phyloP scores from a whole-genome alignment of 139 green algal genomes.

The Desmodesmus armatus region DNA sequence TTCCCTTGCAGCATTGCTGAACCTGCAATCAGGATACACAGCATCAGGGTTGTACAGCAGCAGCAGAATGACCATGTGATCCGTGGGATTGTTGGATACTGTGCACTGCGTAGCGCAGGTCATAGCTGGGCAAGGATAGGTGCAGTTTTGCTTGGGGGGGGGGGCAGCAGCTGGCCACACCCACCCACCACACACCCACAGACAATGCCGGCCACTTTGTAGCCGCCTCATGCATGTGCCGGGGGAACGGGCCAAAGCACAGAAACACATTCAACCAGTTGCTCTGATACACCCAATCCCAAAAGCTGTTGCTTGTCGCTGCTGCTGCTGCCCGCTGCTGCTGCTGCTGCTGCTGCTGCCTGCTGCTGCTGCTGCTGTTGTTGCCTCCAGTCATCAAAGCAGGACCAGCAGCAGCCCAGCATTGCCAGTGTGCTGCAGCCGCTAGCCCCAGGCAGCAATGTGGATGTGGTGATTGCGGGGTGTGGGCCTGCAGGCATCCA shows the following conservation, averaged over 20 bases:
- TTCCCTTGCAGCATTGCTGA: not conserved
- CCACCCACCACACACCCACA: not conserved
- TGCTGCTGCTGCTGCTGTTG: not conserved
- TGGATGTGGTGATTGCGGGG: constrained; percentile 85
- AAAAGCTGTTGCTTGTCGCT: not conserved
- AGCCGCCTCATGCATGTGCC: not conserved
- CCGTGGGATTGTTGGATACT: not conserved
- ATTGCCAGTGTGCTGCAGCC: constrained; percentile 63
- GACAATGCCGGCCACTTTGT: not conserved
- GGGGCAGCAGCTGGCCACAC: too few species aligned
- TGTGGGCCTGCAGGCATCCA: constrained; percentile 92
- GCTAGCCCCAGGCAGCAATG: constrained; percentile 12
- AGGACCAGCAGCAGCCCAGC: constrained; percentile 67
- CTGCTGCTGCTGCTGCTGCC: not conserved
- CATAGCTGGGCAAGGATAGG: too few species aligned
- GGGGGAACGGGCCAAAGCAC: not conserved
- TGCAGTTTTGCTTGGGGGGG: too few species aligned
- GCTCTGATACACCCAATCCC: not conserved
- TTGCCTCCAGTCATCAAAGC: constrained; percentile 77
- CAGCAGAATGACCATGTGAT: too few species aligned
- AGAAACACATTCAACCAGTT: not conserved
- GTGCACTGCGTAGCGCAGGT: too few species aligned
- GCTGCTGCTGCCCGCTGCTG: not conserved
- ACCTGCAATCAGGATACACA: not conserved
- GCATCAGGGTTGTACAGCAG: not conserved